Percentiles rank a stretch among this genome's conserved stretches.
These are phyloP conservation scores for Auricularia heimuer DNA, from an alignment of 768 basidiomycete genomes.

Conservation along the genomic window DNA sequence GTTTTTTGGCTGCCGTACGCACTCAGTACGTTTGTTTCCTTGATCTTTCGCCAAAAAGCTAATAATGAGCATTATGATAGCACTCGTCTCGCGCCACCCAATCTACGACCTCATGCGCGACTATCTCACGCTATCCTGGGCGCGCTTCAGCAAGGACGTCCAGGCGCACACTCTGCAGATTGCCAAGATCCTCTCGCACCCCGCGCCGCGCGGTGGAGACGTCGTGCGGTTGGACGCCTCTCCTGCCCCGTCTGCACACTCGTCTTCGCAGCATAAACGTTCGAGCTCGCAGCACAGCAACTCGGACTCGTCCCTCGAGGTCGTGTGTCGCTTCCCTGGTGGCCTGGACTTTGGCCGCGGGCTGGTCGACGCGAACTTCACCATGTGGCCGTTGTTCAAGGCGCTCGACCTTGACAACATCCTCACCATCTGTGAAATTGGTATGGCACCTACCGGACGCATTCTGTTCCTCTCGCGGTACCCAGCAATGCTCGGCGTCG, in stretches of 20 bases:
- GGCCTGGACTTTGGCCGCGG: constrained; percentile 88
- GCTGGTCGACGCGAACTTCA: constrained; percentile 88
- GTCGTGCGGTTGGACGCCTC: constrained; percentile 72
- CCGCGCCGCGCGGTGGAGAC: constrained; percentile 80
- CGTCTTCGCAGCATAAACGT: constrained; percentile 25
- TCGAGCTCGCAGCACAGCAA: background rate
- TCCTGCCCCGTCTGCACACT: constrained; percentile 28
- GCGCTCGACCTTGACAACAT: constrained; percentile 89
- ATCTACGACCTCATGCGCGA: constrained; percentile 95
- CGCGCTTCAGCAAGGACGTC: constrained; percentile 87
- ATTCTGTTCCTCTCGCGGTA: constrained; percentile 83
- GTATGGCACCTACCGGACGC: constrained; percentile 77
- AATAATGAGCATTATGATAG: constrained; percentile 24
- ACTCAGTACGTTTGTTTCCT: constrained; percentile 47
- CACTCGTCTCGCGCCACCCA: constrained; percentile 82
- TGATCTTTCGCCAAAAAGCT: too few relatives aligned
- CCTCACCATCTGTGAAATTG: constrained; percentile 88
- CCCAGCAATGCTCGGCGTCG: constrained; percentile 85
- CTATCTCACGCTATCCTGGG: constrained; percentile 92
- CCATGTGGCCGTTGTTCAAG: constrained; percentile 95
- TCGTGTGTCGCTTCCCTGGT: constrained; percentile 86
- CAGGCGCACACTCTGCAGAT: constrained; percentile 87
- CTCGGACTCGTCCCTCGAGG: constrained; percentile 44
- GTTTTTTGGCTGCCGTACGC: constrained; percentile 95
- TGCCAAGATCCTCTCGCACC: constrained; percentile 78